phyloP scores from a whole-genome alignment of 495 filamentous ascomycete species.

The Tuber borchii region DNA sequence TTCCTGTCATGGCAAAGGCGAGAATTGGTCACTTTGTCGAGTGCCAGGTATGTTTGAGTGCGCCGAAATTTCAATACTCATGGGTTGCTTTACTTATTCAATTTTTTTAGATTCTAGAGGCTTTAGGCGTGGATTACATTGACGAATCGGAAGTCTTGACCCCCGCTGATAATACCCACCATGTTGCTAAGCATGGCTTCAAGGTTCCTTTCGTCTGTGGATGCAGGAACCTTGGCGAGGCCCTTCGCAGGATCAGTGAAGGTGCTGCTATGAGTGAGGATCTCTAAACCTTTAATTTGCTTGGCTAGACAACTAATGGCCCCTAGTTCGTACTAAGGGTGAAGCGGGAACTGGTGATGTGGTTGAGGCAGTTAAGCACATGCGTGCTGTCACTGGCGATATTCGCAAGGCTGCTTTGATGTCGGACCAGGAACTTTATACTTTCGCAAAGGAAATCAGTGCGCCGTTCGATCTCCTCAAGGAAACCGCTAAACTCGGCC shows the following conservation, averaged over 20 bases:
- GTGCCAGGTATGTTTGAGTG: constrained; percentile 60
- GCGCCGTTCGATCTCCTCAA: constrained; percentile 69
- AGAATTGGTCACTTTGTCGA: constrained; percentile 97
- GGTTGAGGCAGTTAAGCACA: constrained; percentile 93
- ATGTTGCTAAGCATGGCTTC: constrained; percentile 83
- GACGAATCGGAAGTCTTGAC: constrained; percentile 97
- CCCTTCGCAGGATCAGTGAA: constrained; percentile 82
- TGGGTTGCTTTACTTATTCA: neutral
- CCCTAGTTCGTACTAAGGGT: constrained; percentile 76
- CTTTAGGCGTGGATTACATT: constrained; percentile 92
- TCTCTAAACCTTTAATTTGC: neutral
- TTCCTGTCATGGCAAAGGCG: constrained; percentile 98
- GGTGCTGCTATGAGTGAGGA: constrained; percentile 79
- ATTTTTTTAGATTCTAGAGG: constrained; percentile 70
- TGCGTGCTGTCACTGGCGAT: constrained; percentile 78
- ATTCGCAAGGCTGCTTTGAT: constrained; percentile 68
- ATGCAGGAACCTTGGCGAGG: constrained; percentile 91
- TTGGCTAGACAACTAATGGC: constrained; percentile 4
- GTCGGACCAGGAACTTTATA: constrained; percentile 61
- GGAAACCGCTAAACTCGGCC: constrained; percentile 75
- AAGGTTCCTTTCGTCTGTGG: constrained; percentile 91
- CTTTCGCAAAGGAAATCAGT: constrained; percentile 73
- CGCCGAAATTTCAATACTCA: neutral
- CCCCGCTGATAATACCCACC: constrained; percentile 80
- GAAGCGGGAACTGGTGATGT: constrained; percentile 98